Evolutionary conservation across 2,329 filamentous ascomycete genomes (phyloP), one percentile per base, ranked within the genome.

Genomic region (Dendrostoma leiphaemia): DNA sequence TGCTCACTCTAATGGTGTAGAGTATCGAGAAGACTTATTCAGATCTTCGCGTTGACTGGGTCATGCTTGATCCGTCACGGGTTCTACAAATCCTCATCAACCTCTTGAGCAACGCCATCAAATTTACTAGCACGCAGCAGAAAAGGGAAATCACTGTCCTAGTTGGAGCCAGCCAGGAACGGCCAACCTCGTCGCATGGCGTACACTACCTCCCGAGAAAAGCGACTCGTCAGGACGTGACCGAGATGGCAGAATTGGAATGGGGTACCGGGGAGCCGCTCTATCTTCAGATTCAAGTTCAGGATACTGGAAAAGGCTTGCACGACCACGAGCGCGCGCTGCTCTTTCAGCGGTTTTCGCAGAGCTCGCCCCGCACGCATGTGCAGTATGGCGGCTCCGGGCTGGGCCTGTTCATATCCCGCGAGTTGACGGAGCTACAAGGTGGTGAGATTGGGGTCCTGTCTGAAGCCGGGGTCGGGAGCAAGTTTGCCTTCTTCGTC

Each of bases 301-400:
- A 82, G 51, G 88, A 91, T 61, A 90, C 86, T 0, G 88, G 88
- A 1, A 79, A 88, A 48, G 89, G 89, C 0, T 74, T 94, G 13
- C 87, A 79, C 3, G 77, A 83, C 4, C 81, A 86, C 53, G 89
- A 91, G 64, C 89, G 86, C 71, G 85, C 86, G 47, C 78, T 84
- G 43, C 77, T 94, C 0, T 94, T 93, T 69, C 83, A 90, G 61
- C 82, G 88, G 21, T 94, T 94, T 66, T 86, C 86, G 6, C 90
- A 93, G 69, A 88, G 88, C 1, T 90, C 83, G 21, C 86, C 88
- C 2, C 82, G 83, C 47, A 91, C 88, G 0, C 88, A 91, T 60
- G 84, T 90, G 13, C 84, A 90, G 61, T 91, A 93, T 60, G 90
- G 89, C 21, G 90, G 90, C 0, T 89, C 85, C 0, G 90, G 90